phyloP scores from a whole-genome alignment of 108 stramenopile species.

The Skeletonema grethae region DNA sequence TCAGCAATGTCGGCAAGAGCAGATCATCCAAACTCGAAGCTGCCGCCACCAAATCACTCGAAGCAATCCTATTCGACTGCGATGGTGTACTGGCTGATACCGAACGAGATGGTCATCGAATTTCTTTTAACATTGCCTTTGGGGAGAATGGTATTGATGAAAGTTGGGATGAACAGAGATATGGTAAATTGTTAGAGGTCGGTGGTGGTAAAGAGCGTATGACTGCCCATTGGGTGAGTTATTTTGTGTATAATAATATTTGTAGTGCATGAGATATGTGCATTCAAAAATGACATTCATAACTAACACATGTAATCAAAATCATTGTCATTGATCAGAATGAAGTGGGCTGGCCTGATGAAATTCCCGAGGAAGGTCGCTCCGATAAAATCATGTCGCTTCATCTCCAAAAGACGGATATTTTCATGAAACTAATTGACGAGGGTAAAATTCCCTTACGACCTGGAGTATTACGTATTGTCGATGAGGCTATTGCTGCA shows the following conservation, averaged over 20 bases:
- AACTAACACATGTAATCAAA: too few species aligned
- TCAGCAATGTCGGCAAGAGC: neutral
- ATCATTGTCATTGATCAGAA: conserved; percentile 20
- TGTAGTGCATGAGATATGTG: too few species aligned
- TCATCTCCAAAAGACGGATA: conserved; percentile 91
- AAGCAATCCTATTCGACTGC: conserved; percentile 89
- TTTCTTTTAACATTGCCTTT: conserved; percentile 90
- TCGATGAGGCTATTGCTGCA: conserved; percentile 83
- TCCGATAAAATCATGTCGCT: conserved; percentile 81
- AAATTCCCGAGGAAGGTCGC: conserved; percentile 51
- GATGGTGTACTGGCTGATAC: conserved; percentile 96
- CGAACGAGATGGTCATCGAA: conserved; percentile 91
- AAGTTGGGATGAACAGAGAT: conserved; percentile 85
- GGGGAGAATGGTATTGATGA: conserved; percentile 67
- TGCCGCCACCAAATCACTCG: conserved; percentile 24
- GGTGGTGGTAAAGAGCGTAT: conserved; percentile 96
- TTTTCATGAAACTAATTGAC: conserved; percentile 88
- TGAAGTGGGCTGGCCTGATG: conserved; percentile 84
- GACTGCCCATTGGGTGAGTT: conserved; percentile 85
- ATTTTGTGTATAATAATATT: neutral
- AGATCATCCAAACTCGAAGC: neutral
- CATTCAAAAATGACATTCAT: neutral
- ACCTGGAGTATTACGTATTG: conserved; percentile 82
- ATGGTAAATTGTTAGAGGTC: conserved; percentile 84
- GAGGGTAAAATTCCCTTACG: conserved; percentile 82